Evolutionary conservation across 2,329 filamentous ascomycete genomes (phyloP).

Genomic region (Epicoccum nigrum): DNA sequence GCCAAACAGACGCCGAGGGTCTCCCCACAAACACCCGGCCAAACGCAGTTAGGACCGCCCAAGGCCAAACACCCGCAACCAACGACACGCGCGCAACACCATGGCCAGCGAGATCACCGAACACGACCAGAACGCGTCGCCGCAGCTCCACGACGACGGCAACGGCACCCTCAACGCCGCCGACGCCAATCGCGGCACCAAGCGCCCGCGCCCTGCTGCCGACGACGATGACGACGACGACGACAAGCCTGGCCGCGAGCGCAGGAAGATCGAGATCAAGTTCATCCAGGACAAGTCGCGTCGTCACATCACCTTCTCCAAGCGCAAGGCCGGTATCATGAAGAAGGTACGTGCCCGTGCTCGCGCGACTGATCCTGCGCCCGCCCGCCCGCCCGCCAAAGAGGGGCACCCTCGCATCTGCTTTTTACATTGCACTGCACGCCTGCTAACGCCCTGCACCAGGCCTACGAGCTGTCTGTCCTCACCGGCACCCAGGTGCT

Average conservation of each 20-base stretch:
- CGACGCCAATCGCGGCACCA: slow-evolving; percentile 79
- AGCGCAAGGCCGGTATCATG: slow-evolving; percentile 99
- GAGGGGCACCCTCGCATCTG: not conserved
- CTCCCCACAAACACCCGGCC: slow-evolving; percentile 44
- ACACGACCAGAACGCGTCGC: slow-evolving; percentile 58
- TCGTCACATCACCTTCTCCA: slow-evolving; percentile 98
- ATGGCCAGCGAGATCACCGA: slow-evolving; percentile 58
- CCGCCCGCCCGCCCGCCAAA: slow-evolving; percentile 1
- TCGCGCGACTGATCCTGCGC: not conserved
- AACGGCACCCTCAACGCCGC: slow-evolving; percentile 59
- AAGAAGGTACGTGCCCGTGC: slow-evolving; percentile 88
- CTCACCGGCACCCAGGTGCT: slow-evolving; percentile 97
- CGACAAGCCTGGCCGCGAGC: slow-evolving; percentile 96
- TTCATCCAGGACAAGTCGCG: slow-evolving; percentile 99
- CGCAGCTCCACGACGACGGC: slow-evolving; percentile 58
- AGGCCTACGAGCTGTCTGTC: slow-evolving; percentile 98
- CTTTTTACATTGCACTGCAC: not conserved
- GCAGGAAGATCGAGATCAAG: slow-evolving; percentile 99
- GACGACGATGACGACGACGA: slow-evolving; percentile 98
- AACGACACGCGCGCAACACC: slow-evolving; percentile 32
- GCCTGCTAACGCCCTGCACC: slow-evolving; percentile 6
- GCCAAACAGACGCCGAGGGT: slow-evolving; percentile 32
- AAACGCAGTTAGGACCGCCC: slow-evolving; percentile 49
- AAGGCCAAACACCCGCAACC: slow-evolving; percentile 45
- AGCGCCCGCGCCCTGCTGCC: slow-evolving; percentile 79